Evolutionary conservation across 306 rosid species (phyloP), one percentile per base, ranked within the genome.

Genomic region (Gleditsia sinensis): DNA sequence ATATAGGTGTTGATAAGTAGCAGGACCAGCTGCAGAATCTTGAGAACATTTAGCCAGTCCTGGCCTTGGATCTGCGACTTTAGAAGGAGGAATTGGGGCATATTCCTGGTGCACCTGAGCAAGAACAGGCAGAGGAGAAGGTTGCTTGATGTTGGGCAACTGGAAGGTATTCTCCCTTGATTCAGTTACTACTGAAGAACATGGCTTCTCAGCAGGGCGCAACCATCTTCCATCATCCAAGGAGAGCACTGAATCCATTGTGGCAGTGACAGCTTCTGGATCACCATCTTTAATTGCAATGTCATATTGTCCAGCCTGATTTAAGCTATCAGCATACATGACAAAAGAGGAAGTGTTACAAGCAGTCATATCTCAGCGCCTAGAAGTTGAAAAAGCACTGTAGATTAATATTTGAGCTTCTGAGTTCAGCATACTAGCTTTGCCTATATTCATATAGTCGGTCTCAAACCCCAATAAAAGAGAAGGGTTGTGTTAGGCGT

Each of bases 1-100:
- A 45, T 91, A 94, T 78, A 94, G 78, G 82, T 88, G 91, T 82
- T 87, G 94, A 79, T 75, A 94, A 66, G 85, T 73, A 63, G 80
- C 66, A 71, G 96, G 60, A 75, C 81, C 81, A 55, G 43, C 71
- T 60, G 63, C 83, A 67, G 85, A 93, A 78, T 88, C 89, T 67
- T 67, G 80, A 57, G 87, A 87, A 66, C 89, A 79, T 69, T 75
- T 88, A 77, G 92, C 86, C 16, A 84, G 87, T 67, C 97, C 98
- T 72, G 98, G 98, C 75, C 96, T 88, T 69, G 98, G 98, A 81
- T 94, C 98, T 56, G 97, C 98, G 81, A 94, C 97, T 83, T 88
- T 88, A 65, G 98, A 88, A 72, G 89, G 96, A 80, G 90, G 96
- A 82, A 91, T 87, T 23, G 85, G 78, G 34, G 86, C 28, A 64